Evolutionary conservation across 164 flowering plant genomes (phyloP), one percentile per base, ranked within the genome.

Genomic region (Aristolochia californica): DNA sequence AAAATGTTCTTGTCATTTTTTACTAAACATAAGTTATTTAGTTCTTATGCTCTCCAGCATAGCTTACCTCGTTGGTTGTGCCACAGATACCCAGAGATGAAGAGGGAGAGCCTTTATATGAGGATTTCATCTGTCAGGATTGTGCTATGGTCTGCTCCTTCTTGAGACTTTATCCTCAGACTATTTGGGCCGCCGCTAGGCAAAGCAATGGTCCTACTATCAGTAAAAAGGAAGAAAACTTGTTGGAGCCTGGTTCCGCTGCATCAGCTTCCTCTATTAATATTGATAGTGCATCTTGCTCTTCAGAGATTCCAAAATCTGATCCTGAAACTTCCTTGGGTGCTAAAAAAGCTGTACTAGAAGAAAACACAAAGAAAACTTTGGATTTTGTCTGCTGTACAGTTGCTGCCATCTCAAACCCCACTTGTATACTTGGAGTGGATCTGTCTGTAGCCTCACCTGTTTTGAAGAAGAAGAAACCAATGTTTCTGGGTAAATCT

Each of bases 11-110:
- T 8, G 10, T 34, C 40, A 34, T 34, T 9, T 34, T 34, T 34
- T 34, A 28, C 30, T 7, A 8, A 5, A 34, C 10, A 34, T 5
- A 34, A 34, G 40, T 34, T 8, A 1, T 34, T 34, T 34, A 8
- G 10, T 34, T 34, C 40, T 34, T 1, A 34, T 34, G 10, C 10
- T 9, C 40, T 34, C 11, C 10, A 7, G 7, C 10, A 34, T 34
- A 34, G 40, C 12, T 20, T 27, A 21, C 43, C 22, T 50, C 18
- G 8, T 22, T 20, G 2, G 25, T 60, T 22, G 45, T 66, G 10
- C 44, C 18, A 18, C 78, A 94, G 99, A 75, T 94, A 68, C 99
- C 97, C 24, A 83, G 88, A 70, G 94, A 94, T 59, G 96, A 80
- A 55, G 97, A 90, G 74, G 96, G 91, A 52, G 96, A 84, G 61